Percentiles rank a stretch among this genome's conserved stretches.
Conservation (phyloP, 495 filamentous ascomycete genomes). For the Trichocladium uniseriatum region DNA sequence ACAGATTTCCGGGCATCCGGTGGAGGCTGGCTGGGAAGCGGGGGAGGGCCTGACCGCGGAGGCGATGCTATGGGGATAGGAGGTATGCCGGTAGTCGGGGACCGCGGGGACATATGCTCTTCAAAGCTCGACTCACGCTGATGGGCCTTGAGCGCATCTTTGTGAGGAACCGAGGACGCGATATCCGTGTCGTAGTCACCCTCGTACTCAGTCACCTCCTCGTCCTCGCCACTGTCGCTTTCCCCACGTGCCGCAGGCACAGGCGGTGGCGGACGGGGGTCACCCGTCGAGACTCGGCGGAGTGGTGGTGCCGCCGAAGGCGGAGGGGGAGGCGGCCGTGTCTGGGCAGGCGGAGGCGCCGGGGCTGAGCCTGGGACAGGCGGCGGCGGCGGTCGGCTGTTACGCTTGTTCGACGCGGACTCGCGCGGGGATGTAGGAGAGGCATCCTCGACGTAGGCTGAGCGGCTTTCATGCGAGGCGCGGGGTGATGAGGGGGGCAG, state of each 20-base stretch:
- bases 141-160: slow-evolving; percentile 83
- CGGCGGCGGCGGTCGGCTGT: slow-evolving; percentile 41
- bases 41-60: slow-evolving; percentile 44
- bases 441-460: slow-evolving; percentile 41
- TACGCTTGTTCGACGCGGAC: slow-evolving; percentile 38
- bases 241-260: slow-evolving; percentile 29
- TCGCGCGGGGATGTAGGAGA: slow-evolving; percentile 37
- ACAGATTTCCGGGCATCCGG: slow-evolving; percentile 38
- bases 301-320: slow-evolving; percentile 46
- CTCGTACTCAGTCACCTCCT: slow-evolving; percentile 87
- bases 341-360: slow-evolving; percentile 46
- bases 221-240: slow-evolving; percentile 60
- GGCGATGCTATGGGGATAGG: slow-evolving; percentile 41
- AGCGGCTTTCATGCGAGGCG: slow-evolving; percentile 40
- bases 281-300: slow-evolving; percentile 52
- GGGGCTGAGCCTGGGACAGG: slow-evolving; percentile 43
- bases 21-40: slow-evolving; percentile 48
- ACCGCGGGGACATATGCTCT: slow-evolving; percentile 38
- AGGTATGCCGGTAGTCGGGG: slow-evolving; percentile 38
- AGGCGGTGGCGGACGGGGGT: slow-evolving; percentile 27
- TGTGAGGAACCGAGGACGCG: slow-evolving; percentile 75
- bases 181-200: slow-evolving; percentile 99
- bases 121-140: slow-evolving; percentile 65
- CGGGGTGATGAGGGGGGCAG: slow-evolving; percentile 42
- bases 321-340: slow-evolving; percentile 69